These are phyloP conservation scores for Hanseniaspora valbyensis DNA, from an alignment of 805 yeast species.

Conservation along the genomic window DNA sequence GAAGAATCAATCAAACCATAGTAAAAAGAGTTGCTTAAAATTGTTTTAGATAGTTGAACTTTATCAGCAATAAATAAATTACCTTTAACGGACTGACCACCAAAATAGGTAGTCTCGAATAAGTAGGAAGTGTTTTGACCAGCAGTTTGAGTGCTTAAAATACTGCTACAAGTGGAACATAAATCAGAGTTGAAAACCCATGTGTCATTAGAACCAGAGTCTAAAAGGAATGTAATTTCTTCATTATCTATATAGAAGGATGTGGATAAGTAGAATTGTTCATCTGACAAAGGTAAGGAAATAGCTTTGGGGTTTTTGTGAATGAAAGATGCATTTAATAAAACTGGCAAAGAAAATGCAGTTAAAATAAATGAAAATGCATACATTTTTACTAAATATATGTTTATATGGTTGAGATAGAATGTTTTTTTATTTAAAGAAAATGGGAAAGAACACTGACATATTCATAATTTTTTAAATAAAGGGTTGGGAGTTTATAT, in stretches of 20 bases:
- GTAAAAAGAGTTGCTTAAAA: not conserved
- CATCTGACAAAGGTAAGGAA: not conserved
- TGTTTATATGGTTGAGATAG: too few species aligned
- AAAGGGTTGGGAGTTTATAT: too few species aligned
- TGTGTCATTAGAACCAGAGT: slow-evolving; percentile 29
- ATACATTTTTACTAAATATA: too few species aligned
- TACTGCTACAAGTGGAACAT: slow-evolving; percentile 18
- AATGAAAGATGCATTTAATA: too few species aligned
- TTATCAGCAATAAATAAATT: not conserved
- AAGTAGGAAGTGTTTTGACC: slow-evolving; percentile 23
- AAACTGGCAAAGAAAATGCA: too few species aligned
- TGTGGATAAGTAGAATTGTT: slow-evolving; percentile 3
- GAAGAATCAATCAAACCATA: not conserved
- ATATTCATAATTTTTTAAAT: too few species aligned
- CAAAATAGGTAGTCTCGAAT: slow-evolving; percentile 18
- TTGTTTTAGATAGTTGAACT: not conserved
- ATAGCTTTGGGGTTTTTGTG: too few species aligned
- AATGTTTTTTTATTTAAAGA: too few species aligned
- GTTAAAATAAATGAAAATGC: too few species aligned
- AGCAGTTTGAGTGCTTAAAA: slow-evolving; percentile 32
- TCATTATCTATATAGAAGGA: not conserved
- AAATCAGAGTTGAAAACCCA: slow-evolving; percentile 21
- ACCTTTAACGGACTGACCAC: slow-evolving; percentile 7
- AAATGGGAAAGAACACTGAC: too few species aligned
- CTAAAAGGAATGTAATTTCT: slow-evolving; percentile 20